These are phyloP conservation scores for Cicer arietinum DNA, from an alignment of 306 rosid genomes.

Conservation along the genomic window DNA sequence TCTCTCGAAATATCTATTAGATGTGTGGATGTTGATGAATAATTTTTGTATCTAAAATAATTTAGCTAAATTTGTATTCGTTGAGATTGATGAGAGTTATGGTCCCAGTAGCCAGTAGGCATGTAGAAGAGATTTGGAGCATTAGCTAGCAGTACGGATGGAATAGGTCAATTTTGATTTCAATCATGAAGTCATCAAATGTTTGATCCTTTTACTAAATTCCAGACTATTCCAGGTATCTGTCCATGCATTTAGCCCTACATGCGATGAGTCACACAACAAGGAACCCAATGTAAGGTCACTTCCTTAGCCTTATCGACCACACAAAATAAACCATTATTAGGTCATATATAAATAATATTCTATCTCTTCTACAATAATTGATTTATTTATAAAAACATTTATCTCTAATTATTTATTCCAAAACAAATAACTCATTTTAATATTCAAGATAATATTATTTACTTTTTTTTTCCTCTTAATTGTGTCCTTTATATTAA, in stretches of 20 bases:
- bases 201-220: slow-evolving; percentile 13
- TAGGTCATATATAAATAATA: neutral
- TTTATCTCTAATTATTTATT: too few relatives aligned
- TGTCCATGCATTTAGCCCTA: slow-evolving; percentile 36
- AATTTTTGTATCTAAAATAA: too few relatives aligned
- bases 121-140: slow-evolving; percentile 15
- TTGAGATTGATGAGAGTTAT: neutral
- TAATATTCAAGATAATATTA: too few relatives aligned
- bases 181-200: slow-evolving; percentile 46
- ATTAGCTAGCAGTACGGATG: slow-evolving; percentile 37
- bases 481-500: too few relatives aligned
- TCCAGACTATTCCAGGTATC: slow-evolving; percentile 49
- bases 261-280: slow-evolving; percentile 16
- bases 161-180: slow-evolving; percentile 45
- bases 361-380: too few relatives aligned
- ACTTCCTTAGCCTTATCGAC: slow-evolving; percentile 4
- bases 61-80: neutral
- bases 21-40: too few relatives aligned
- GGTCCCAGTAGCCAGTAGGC: neutral
- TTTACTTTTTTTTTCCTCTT: too few relatives aligned
- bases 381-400: too few relatives aligned
- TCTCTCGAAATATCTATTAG: too few relatives aligned
- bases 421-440: too few relatives aligned
- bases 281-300: neutral
- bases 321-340: slow-evolving; percentile 31